Base-by-base conservation (phyloP, 176 grass and related monocot species). In the Areca catechu region DNA sequence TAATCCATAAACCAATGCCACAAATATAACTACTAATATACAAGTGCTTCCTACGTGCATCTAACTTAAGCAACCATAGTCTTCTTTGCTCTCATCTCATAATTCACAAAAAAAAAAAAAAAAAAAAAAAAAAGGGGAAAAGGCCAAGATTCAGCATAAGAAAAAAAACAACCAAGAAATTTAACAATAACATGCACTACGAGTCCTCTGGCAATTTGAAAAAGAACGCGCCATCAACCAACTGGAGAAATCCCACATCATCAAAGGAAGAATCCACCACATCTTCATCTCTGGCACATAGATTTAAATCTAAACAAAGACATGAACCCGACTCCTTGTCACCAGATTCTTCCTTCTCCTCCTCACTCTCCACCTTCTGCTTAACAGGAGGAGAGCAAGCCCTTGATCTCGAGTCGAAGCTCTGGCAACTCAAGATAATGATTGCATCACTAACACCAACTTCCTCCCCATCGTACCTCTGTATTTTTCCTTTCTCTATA, bases 281-380 rank as follows among this genome's bases (percentile, higher is more conserved):
- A 25, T 56, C 74, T 25, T 79, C 57, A 58, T 48, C 70, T 51
- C 53, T 62, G 57, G 83, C 70, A 30, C 65, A 28, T 24, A 97
- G 57, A 69, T 97, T 97, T 78, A 97, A 51, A 88, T 97, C 93
- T 16, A 97, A 74, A 72, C 69, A 77, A 37, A 83, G 63, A 4
- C 48, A 68, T 2, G 85, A 34, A 65, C 51, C 18, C 0, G 59
- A 53, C 15, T 65, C 48, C 20, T 76, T 59, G 15, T 78, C 76
- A 2, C 10, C 37, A 19, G 81, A 66, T 20, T 22, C 58, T 19
- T 62, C 70, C 21, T 81, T 69, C 16, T 56, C 27, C 30, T 15
- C 65, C 66, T 68, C 48, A 50, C 57, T 52, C 49, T 80, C 81
- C 17, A 66, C 56, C 69, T 63, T 62, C 60, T 77, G 75, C 68